Percentiles rank a stretch among this genome's conserved stretches.
Evolutionary conservation across 352 stramenopile species (phyloP).

Genomic region (Phytopythium chamaehyphon): DNA sequence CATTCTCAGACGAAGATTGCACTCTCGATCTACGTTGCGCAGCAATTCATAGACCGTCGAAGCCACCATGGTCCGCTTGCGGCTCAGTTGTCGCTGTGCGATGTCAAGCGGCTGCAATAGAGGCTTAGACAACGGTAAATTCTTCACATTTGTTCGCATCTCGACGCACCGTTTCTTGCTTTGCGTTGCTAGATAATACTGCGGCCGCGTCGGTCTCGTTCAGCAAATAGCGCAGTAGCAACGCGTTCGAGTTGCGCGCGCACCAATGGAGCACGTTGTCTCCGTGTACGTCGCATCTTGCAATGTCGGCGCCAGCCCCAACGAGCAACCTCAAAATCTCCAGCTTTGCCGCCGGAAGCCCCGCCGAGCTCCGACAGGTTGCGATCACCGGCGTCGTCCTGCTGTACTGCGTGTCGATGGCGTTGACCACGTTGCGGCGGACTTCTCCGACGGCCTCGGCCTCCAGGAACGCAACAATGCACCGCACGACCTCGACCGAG

Average conservation of each 20-base stretch:
- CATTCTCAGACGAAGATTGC: conserved; percentile 63
- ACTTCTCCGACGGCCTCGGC: conserved; percentile 24
- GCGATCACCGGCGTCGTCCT: conserved; percentile 56
- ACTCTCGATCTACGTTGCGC: conserved; percentile 33
- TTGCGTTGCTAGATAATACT: conserved; percentile 45
- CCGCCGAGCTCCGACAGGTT: conserved; percentile 43
- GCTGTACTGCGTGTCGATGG: conserved; percentile 45
- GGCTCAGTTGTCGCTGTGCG: conserved; percentile 34
- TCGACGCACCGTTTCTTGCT: conserved; percentile 40
- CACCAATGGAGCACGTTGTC: conserved; percentile 74
- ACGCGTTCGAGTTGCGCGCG: conserved; percentile 39
- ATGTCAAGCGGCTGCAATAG: conserved; percentile 46
- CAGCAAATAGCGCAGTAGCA: conserved; percentile 53
- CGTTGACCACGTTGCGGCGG: conserved; percentile 27
- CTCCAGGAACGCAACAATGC: conserved; percentile 34
- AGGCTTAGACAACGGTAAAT: not conserved
- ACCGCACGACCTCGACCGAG: conserved; percentile 25
- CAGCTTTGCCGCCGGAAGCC: conserved; percentile 30
- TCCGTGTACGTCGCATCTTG: conserved; percentile 42
- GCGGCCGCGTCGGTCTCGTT: conserved; percentile 54
- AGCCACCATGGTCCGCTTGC: conserved; percentile 21
- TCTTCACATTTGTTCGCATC: not conserved
- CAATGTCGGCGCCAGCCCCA: conserved; percentile 32
- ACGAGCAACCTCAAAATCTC: conserved; percentile 52
- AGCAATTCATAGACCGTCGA: conserved; percentile 38